Evolutionary conservation across 495 filamentous ascomycete species (phyloP), one percentile per base, ranked within the genome.

Genomic region (Glonium stellatum): DNA sequence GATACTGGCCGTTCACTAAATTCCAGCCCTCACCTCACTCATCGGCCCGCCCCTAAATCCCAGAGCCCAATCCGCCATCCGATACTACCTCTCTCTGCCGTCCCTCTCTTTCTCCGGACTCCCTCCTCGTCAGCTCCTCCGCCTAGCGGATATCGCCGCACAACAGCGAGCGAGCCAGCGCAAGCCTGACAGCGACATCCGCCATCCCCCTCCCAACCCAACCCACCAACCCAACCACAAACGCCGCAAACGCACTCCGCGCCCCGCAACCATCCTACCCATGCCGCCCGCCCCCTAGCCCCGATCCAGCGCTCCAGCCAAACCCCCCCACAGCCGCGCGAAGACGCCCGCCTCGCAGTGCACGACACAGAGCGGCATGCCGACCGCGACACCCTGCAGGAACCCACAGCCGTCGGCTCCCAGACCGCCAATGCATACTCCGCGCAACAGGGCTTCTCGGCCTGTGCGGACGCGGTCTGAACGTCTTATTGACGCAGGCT

Each of bases 391-490:
- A 8, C 79, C 80, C 13, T 66, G 73, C 0, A 78, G 78, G 8
- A 83, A 67, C 56, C 73, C 73, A 4, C 78, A 64, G 5, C 76
- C 77, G 44, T 82, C 77, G 11, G 85, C 75, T 9, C 70, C 60
- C 8, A 77, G 68, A 12, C 86, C 86, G 41, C 85, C 85, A 1
- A 74, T 55, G 6, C 82, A 74, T 8, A 88, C 84, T 64, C 83
- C 79, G 27, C 84, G 77, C 11, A 78, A 79, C 9, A 87, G 67
- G n/a, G 5, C 79, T 70, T 10, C 78, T 79, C 41, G 76, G 71
- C 4, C 87, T 84, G 0, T 84, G 77, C 8, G 87, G 87, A 0
- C 79, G 79, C 49, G 89, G 69, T 47, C 87, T 83, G 68, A 88
- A 75, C 1, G 83, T 75, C 61, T 88, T 85, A 52, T 86, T 78